Base-by-base conservation (phyloP, 2,329 filamentous ascomycete species). In the Pezicula rhizophila region DNA sequence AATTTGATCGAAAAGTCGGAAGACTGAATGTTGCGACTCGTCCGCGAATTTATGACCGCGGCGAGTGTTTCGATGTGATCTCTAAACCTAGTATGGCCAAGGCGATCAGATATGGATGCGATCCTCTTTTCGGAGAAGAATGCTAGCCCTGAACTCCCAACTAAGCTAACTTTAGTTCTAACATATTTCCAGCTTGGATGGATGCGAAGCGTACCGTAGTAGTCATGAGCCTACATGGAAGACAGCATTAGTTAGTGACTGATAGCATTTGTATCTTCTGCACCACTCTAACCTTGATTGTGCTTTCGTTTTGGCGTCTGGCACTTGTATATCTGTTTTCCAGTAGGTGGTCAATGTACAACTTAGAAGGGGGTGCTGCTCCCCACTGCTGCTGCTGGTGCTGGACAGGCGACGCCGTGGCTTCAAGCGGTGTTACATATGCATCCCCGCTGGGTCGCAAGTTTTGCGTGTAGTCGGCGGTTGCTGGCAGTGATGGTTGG, bases 71-170 rank as follows among this genome's bases (percentile, higher is more conserved):
- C 57, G n/a, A 64, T 54, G 8, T 58, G 44, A 25, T 59, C 52
- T 12, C 50, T 45, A 20, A 65, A 47, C 25, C 53, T 56, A 26
- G 51, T 53, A 42, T 65, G 57, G 59, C 38, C 49, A n/a, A 54
- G 49, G 6, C 43, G 46, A 10, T 46, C 42, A 15, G 42, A 42
- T 31, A 69, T 49, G 2, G 64, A 60, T 3, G 48, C 53, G 8
- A 68, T 60, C 39, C 61, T 60, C 15, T 57, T 58, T 18, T 68
- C 62, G 1, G 67, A 68, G 42, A 68, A 68, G 49, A 68, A 68
- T 11, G 64, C 60, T 10, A 68, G 46, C 33, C 60, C 60, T 7
- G 62, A 54, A 35, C 52, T 54, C 15, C 44, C 49, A 28, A 54
- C 52, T 52, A 49, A 12, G 31, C 47, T 47, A 51, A 42, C 44